Evolutionary conservation across 1,139 yeast genomes (phyloP).

Genomic region (Saccharomyces uvarum): DNA sequence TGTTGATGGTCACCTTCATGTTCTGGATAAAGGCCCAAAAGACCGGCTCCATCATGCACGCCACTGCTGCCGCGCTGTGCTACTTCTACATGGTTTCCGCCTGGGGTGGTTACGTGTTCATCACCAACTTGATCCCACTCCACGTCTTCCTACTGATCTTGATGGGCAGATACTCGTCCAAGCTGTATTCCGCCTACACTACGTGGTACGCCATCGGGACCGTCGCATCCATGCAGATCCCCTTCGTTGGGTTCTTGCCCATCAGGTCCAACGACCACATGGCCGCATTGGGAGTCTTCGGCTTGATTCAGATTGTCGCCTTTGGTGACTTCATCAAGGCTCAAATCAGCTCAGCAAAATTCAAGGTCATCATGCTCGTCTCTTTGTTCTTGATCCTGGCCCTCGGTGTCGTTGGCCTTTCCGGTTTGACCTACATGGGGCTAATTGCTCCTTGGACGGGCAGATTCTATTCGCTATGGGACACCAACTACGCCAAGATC

Average conservation of each 20-base stretch:
- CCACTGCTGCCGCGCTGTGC: conserved; percentile 73
- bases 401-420: conserved; percentile 63
- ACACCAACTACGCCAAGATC: conserved; percentile 91
- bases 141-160: conserved; percentile 84
- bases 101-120: conserved; percentile 99
- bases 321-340: conserved; percentile 76
- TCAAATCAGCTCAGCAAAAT: conserved; percentile 65
- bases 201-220: conserved; percentile 98
- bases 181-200: conserved; percentile 82
- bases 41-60: conserved; percentile 81
- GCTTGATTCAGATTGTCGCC: conserved; percentile 84
- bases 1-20: conserved; percentile 90
- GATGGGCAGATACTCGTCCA: conserved; percentile 89
- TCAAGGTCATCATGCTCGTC: conserved; percentile 61
- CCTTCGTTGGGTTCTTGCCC: conserved; percentile 95
- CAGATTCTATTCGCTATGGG: conserved; percentile 97
- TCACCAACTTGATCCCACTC: conserved; percentile 92
- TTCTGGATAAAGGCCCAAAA: conserved; percentile 93
- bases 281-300: conserved; percentile 97
- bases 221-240: conserved; percentile 96
- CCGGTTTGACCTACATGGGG: conserved; percentile 79
- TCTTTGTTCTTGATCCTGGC: conserved; percentile 49
- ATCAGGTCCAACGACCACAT: conserved; percentile 96
- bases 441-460: conserved; percentile 99
- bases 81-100: conserved; percentile 99